Conservation (phyloP, 306 rosid genomes). For the Mimosa pudica region DNA sequence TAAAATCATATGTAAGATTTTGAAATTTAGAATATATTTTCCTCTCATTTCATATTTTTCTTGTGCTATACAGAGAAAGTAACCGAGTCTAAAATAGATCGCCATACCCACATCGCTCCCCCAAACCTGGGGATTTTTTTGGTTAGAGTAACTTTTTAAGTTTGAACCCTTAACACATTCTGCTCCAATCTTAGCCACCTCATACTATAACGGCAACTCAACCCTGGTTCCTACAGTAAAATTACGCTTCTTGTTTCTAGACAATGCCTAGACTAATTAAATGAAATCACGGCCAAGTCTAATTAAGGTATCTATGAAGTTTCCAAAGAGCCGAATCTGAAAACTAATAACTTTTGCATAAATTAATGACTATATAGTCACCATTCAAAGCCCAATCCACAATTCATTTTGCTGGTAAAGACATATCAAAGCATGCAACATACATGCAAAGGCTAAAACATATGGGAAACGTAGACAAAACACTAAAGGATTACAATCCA, state of each 20-base stretch:
- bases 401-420: not conserved
- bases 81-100: too few relatives aligned
- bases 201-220: too few relatives aligned
- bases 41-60: too few relatives aligned
- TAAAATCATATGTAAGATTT: too few relatives aligned
- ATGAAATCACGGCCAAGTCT: not conserved
- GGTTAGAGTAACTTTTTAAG: too few relatives aligned
- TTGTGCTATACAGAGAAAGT: too few relatives aligned
- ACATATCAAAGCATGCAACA: slow-evolving; percentile 3
- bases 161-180: too few relatives aligned
- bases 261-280: not conserved
- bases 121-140: too few relatives aligned
- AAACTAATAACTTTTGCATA: not conserved
- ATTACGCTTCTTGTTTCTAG: not conserved
- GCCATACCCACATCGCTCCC: too few relatives aligned
- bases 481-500: not conserved
- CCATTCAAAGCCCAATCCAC: not conserved
- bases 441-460: not conserved
- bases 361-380: not conserved
- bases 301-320: not conserved
- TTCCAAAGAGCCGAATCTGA: not conserved
- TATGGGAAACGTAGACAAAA: not conserved
- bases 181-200: too few relatives aligned
- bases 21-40: too few relatives aligned
- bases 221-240: not conserved